Evolutionary conservation across 23 red algal species (phyloP).

Genomic region (Gracilaria vermiculophylla): DNA sequence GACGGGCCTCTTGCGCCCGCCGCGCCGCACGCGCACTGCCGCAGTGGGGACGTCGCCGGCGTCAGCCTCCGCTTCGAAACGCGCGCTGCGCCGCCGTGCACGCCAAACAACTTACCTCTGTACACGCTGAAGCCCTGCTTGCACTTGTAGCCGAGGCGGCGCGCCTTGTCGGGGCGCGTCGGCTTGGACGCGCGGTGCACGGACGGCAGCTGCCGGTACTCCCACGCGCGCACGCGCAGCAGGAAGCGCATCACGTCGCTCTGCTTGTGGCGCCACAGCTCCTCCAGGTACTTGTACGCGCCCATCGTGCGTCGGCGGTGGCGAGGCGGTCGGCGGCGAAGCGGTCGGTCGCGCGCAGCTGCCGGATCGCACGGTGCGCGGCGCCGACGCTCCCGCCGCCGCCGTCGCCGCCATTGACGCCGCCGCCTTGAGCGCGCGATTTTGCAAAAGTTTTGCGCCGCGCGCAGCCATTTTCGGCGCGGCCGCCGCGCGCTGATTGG

Average conservation of each 20-base stretch:
- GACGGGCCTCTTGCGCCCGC: constrained; percentile 95
- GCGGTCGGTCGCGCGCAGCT: too few relatives aligned
- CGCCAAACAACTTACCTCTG: constrained; percentile 43
- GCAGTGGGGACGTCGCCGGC: too few relatives aligned
- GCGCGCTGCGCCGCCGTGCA: constrained; percentile 55
- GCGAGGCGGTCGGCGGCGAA: too few relatives aligned
- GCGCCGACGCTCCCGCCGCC: too few relatives aligned
- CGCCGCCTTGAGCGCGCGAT: too few relatives aligned
- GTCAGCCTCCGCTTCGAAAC: constrained; percentile 87
- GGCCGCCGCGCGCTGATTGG: too few relatives aligned
- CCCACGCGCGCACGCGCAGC: constrained; percentile 95
- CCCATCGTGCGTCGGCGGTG: constrained; percentile 86
- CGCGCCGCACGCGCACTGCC: constrained; percentile 93
- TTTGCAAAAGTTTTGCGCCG: too few relatives aligned
- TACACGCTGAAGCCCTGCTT: constrained; percentile 96
- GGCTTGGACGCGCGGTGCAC: constrained; percentile 88
- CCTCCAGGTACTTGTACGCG: constrained; percentile 96
- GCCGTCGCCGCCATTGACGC: too few relatives aligned
- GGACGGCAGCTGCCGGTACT: constrained; percentile 92
- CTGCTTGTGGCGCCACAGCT: constrained; percentile 98
- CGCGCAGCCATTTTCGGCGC: too few relatives aligned
- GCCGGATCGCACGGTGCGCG: too few relatives aligned
- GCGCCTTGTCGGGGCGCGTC: constrained; percentile 95
- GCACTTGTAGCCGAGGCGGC: constrained; percentile 87
- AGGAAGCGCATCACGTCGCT: constrained; percentile 96